Percentiles rank a stretch among this genome's conserved stretches.
These are phyloP conservation scores for Yarrowia sp. DNA, from an alignment of 805 yeast species.

Conservation along the genomic window DNA sequence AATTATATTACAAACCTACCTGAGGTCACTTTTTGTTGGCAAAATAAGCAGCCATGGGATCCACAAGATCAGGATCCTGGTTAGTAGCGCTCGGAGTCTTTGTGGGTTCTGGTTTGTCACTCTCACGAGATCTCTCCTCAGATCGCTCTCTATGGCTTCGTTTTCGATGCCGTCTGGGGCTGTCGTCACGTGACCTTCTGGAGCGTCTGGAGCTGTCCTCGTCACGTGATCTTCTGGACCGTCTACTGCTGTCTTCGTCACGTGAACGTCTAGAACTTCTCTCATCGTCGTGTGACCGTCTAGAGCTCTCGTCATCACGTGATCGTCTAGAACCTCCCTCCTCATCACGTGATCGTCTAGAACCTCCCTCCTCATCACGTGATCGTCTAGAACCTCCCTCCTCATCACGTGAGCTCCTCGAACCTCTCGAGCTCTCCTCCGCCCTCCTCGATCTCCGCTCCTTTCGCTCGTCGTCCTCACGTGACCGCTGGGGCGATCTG, in stretches of 20 bases:
- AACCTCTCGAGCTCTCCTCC: no score
- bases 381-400: background rate
- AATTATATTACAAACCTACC: no score
- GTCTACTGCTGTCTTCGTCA: background rate
- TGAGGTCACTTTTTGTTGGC: conserved; percentile 9
- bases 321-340: background rate
- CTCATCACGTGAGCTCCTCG: background rate
- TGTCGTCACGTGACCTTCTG: background rate
- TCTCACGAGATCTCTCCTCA: background rate
- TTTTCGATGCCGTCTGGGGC: conserved; percentile 3
- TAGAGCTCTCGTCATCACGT: background rate
- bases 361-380: background rate
- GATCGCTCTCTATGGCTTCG: background rate
- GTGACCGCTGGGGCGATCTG: background rate
- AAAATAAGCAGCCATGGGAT: conserved; percentile 35
- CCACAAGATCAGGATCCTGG: conserved; percentile 20
- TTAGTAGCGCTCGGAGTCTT: background rate
- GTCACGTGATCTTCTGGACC: conserved; percentile 11
- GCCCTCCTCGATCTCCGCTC: no score
- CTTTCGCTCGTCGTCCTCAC: background rate
- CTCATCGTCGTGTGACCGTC: conserved; percentile 2
- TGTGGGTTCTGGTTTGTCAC: background rate
- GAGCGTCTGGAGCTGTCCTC: background rate
- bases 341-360: background rate
- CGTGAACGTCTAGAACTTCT: background rate